Evolutionary conservation across 2,329 filamentous ascomycete genomes (phyloP), one percentile per base, ranked within the genome.

Genomic region (Xylaria sp.): DNA sequence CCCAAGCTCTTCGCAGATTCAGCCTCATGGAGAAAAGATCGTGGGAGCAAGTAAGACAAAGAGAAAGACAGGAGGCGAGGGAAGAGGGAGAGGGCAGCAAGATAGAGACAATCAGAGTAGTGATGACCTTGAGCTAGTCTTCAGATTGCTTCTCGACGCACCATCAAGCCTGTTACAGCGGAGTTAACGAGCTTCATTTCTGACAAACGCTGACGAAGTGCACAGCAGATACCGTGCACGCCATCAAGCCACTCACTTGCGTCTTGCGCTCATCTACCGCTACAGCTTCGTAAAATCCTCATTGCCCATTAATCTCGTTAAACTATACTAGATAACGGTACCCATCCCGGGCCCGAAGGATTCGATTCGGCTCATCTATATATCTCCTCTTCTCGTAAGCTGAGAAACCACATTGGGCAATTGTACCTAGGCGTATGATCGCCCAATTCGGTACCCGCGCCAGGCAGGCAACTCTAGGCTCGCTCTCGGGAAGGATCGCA

Each of bases 261-360:
- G 0, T 51, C 52, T 62, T 3, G 25, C 25, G 25, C 25, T 3
- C 25, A 25, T 25, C 25, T 25, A 25, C 25, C 25, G 25, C 25
- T 3, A 25, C 25, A 25, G 25, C 10, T 31, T 36, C 25, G n/a
- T 49, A 49, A 63, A 25, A 31, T n/a, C 18, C 55, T 43, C 41
- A 49, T 56, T 39, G 43, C 55, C 61, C 39, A 3, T 33, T 33
- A 31, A 64, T 60, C 56, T 60, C 61, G 56, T 64, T 46, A 56
- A 33, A 4, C 36, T 18, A 15, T n/a, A 46, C 13, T 43, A 25
- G 25, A 13, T 52, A 52, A 28, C n/a, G 18, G 7, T 13, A 13
- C 2, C 18, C 49, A n/a, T 51, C 18, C 49, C 23, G 25, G 46
- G n/a, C 12, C 23, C 33, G 39, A 43, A 15, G 41, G 33, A 43